Evolutionary conservation across 2,329 filamentous ascomycete genomes (phyloP).

Genomic region (Monosporascus cannonballus): DNA sequence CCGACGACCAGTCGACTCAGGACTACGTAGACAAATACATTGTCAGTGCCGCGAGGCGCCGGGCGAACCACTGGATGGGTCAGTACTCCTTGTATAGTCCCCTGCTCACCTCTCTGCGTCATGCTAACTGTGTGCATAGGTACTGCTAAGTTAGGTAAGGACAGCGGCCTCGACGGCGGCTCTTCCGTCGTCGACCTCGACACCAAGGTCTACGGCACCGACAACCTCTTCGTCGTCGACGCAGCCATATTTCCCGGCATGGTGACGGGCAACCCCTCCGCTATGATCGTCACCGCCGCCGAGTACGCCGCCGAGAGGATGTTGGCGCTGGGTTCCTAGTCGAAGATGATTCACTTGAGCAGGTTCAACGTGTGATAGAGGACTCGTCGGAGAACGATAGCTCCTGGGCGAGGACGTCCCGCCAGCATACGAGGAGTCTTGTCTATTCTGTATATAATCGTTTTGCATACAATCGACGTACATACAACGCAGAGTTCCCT

Average conservation of each 20-base stretch:
- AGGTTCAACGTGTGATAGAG: neutral
- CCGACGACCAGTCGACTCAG: conserved; percentile 44
- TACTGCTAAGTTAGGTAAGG: conserved; percentile 54
- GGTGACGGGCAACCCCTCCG: conserved; percentile 58
- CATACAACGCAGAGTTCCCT: no score
- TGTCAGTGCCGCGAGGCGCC: conserved; percentile 28
- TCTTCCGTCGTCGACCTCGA: conserved; percentile 57
- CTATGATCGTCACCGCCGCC: conserved; percentile 34
- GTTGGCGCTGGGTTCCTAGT: conserved; percentile 18
- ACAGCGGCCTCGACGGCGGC: conserved; percentile 48
- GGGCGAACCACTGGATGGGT: conserved; percentile 49
- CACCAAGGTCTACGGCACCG: conserved; percentile 61
- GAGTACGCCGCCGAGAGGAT: conserved; percentile 31
- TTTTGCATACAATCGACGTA: no score
- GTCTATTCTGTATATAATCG: no score
- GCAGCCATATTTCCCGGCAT: conserved; percentile 65
- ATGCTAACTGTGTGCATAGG: conserved; percentile 8
- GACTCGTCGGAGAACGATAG: no score
- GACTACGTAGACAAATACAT: conserved; percentile 46
- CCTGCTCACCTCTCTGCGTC: neutral
- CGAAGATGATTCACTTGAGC: neutral
- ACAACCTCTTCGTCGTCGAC: conserved; percentile 64
- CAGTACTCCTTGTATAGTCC: conserved; percentile 2
- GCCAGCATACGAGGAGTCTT: no score
- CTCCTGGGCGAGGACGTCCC: no score